These are phyloP conservation scores for Coemansia sp. DNA, from an alignment of 192 early-diverging fungal species.

Conservation along the genomic window DNA sequence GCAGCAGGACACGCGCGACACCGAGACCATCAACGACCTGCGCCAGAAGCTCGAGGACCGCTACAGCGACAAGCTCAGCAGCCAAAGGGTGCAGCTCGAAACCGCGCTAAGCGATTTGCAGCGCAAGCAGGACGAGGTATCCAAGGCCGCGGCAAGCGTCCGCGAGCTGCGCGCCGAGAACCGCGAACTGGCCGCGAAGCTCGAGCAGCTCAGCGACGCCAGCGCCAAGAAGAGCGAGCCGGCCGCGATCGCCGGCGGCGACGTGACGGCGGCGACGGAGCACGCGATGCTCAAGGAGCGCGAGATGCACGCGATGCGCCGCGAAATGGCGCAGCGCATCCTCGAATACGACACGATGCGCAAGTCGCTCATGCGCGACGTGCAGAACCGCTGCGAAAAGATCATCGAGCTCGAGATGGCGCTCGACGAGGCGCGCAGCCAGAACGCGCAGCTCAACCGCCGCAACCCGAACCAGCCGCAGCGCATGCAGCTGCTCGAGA, in stretches of 20 bases:
- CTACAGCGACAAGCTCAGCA: constrained; percentile 76
- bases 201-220: constrained; percentile 32
- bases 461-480: constrained; percentile 86
- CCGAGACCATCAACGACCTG: constrained; percentile 78
- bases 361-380: constrained; percentile 96
- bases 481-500: constrained; percentile 97
- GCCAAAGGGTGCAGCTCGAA: constrained; percentile 66
- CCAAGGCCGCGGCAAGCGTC: constrained; percentile 54
- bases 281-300: constrained; percentile 54
- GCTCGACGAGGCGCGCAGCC: constrained; percentile 93
- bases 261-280: constrained; percentile 40
- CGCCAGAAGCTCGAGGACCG: constrained; percentile 81
- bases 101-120: constrained; percentile 48
- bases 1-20: constrained; percentile 44
- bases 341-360: constrained; percentile 98
- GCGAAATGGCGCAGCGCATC: constrained; percentile 65
- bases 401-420: constrained; percentile 97
- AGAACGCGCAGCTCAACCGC: constrained; percentile 84
- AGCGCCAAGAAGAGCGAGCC: constrained; percentile 10
- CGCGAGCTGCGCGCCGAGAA: constrained; percentile 49
- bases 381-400: constrained; percentile 97
- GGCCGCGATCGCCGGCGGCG: constrained; percentile 15
- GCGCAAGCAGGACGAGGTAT: constrained; percentile 60
- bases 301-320: constrained; percentile 53
- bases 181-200: constrained; percentile 31